These are phyloP conservation scores for Emmonsia crescens DNA, from an alignment of 2,329 filamentous ascomycete genomes.

Conservation along the genomic window DNA sequence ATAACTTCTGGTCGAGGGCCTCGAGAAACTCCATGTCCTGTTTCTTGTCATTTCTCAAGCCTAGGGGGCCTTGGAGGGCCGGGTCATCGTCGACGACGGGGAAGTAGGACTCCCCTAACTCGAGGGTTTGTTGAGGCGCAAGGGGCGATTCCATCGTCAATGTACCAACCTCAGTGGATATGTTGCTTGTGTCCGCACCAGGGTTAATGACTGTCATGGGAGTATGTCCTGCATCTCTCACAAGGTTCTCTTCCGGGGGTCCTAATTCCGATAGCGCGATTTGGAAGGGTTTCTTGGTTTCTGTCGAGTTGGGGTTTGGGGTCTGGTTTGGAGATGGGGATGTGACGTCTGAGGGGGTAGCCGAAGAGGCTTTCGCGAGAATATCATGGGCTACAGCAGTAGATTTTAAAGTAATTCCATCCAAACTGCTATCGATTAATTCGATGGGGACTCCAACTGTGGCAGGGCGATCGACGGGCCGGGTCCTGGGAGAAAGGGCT, in stretches of 20 bases:
- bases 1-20: constrained; percentile 34
- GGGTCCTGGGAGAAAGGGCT: constrained; percentile 29
- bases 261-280: constrained; percentile 25
- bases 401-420: constrained; percentile 39
- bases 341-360: constrained; percentile 18
- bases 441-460: constrained; percentile 33
- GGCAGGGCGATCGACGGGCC: constrained; percentile 21
- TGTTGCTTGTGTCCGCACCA: constrained; percentile 20
- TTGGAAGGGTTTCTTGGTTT: not conserved
- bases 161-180: constrained; percentile 18
- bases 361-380: constrained; percentile 33
- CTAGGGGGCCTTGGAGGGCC: constrained; percentile 33
- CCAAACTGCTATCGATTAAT: constrained; percentile 35
- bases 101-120: constrained; percentile 29
- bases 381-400: constrained; percentile 34
- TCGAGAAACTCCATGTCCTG: constrained; percentile 32
- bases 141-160: constrained; percentile 21
- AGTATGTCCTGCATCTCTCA: constrained; percentile 34
- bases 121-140: constrained; percentile 20
- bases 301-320: constrained; percentile 18
- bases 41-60: constrained; percentile 31
- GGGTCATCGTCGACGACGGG: constrained; percentile 33
- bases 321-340: constrained; percentile 10
- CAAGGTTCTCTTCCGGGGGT: constrained; percentile 30
- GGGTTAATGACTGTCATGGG: constrained; percentile 34